These are phyloP conservation scores for Mycena filopes DNA, from an alignment of 768 basidiomycete species.

Conservation along the genomic window DNA sequence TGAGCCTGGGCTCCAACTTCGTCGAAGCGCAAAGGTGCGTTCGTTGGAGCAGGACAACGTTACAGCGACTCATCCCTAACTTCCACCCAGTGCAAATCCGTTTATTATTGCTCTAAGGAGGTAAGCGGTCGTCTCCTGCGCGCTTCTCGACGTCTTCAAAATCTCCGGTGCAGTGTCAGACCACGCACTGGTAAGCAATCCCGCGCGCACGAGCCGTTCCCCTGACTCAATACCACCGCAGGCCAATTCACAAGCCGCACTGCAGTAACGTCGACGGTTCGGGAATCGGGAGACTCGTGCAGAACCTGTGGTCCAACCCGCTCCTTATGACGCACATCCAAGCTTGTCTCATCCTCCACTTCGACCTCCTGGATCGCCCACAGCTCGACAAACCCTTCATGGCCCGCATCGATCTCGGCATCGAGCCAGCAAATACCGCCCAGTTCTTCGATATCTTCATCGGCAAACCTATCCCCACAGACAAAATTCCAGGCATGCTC, in stretches of 20 bases:
- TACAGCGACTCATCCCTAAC: not conserved
- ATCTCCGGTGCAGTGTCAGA: conserved; percentile 23
- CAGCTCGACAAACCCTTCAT: conserved; percentile 16
- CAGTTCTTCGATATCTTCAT: conserved; percentile 11
- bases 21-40: conserved; percentile 5
- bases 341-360: conserved; percentile 7
- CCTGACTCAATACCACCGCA: not conserved
- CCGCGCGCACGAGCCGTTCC: no score
- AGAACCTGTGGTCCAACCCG: conserved; percentile 7
- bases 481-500: conserved; percentile 11
- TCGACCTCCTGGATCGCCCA: conserved; percentile 11
- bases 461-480: not conserved
- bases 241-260: conserved; percentile 6
- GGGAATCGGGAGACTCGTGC: conserved; percentile 7
- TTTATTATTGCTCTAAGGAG: conserved; percentile 23
- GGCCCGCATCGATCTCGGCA: conserved; percentile 22
- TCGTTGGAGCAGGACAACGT: not conserved
- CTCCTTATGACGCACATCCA: conserved; percentile 6
- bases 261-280: conserved; percentile 13
- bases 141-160: not conserved
- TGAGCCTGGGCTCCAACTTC: not conserved
- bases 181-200: not conserved
- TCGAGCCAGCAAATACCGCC: conserved; percentile 16
- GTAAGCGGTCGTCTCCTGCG: not conserved
- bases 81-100: conserved; percentile 4